Evolutionary conservation across 2,329 filamentous ascomycete species (phyloP).

Genomic region (Scolecobasidium constrictum): DNA sequence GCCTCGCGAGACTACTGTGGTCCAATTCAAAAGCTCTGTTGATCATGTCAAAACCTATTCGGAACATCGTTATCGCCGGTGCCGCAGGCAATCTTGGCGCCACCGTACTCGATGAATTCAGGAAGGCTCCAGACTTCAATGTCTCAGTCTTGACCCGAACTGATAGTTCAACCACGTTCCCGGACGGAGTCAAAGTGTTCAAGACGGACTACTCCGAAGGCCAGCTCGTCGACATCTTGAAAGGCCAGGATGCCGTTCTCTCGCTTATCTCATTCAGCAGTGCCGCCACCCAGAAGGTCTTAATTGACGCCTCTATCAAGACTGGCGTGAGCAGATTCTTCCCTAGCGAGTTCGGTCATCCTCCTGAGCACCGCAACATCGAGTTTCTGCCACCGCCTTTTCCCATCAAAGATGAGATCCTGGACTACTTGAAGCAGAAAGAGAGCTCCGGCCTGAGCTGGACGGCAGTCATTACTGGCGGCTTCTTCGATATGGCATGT

Average conservation of each 20-base stretch:
- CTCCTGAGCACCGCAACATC: slow-evolving; percentile 21
- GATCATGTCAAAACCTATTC: background rate
- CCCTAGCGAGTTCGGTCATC: slow-evolving; percentile 46
- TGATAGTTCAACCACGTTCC: background rate
- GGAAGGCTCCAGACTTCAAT: background rate
- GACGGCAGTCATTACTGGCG: slow-evolving; percentile 47
- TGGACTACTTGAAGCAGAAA: slow-evolving; percentile 1
- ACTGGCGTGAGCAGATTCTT: slow-evolving; percentile 51
- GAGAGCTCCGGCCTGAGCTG: slow-evolving; percentile 38
- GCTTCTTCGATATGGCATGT: slow-evolving; percentile 44
- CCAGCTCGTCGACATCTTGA: background rate
- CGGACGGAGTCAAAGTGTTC: slow-evolving; percentile 1
- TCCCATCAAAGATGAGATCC: slow-evolving; percentile 11
- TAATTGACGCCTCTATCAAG: slow-evolving; percentile 48
- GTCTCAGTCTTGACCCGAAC: background rate
- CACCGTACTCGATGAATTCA: background rate
- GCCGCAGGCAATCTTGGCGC: background rate
- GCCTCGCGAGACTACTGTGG: too few relatives aligned
- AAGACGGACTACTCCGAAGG: background rate
- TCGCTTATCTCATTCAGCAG: slow-evolving; percentile 32
- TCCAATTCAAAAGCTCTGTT: too few relatives aligned
- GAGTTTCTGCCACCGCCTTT: slow-evolving; percentile 38
- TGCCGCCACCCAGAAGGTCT: slow-evolving; percentile 33
- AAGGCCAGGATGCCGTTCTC: slow-evolving; percentile 47
- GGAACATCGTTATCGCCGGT: background rate